Evolutionary conservation across 768 basidiomycete genomes (phyloP).

Genomic region (Sarcomyxa edulis): DNA sequence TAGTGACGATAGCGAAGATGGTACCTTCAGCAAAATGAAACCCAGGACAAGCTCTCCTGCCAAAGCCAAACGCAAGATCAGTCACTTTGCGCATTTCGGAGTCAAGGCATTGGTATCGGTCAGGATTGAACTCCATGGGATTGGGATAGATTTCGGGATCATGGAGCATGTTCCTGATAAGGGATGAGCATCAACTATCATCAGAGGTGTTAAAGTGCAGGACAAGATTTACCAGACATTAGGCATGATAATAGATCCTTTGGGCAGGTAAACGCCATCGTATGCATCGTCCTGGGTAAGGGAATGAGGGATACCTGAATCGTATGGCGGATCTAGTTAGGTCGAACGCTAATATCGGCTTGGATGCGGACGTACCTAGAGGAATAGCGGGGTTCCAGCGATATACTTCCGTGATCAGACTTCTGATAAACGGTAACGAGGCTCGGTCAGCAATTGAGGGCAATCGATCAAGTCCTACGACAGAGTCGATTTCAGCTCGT

Average conservation of each 20-base stretch:
- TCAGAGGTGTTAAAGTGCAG: no score
- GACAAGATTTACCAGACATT: slow-evolving; percentile 10
- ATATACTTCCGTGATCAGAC: slow-evolving; percentile 12
- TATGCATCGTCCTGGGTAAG: slow-evolving; percentile 4
- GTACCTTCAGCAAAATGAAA: no score
- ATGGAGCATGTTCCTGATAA: no score
- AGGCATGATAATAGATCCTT: slow-evolving; percentile 6
- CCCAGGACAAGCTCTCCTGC: slow-evolving; percentile 24
- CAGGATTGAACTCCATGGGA: slow-evolving; percentile 35
- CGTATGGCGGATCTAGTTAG: no score
- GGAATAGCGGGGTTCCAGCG: slow-evolving; percentile 13
- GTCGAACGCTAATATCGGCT: no score
- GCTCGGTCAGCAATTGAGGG: slow-evolving; percentile 11
- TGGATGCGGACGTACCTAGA: slow-evolving; percentile 2
- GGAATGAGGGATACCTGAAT: slow-evolving; percentile 3
- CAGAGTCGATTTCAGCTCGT: slow-evolving; percentile 10
- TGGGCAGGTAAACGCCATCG: slow-evolving; percentile 2
- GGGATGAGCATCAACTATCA: no score
- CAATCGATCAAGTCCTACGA: slow-evolving; percentile 9
- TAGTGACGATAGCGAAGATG: no score
- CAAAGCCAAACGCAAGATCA: slow-evolving; percentile 33
- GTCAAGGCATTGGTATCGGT: no score
- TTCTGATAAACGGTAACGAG: slow-evolving; percentile 12
- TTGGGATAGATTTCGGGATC: slow-evolving; percentile 31
- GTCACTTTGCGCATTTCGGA: no score